These are phyloP conservation scores for Venturia aucupariae DNA, from an alignment of 2,329 filamentous ascomycete species.

Conservation along the genomic window DNA sequence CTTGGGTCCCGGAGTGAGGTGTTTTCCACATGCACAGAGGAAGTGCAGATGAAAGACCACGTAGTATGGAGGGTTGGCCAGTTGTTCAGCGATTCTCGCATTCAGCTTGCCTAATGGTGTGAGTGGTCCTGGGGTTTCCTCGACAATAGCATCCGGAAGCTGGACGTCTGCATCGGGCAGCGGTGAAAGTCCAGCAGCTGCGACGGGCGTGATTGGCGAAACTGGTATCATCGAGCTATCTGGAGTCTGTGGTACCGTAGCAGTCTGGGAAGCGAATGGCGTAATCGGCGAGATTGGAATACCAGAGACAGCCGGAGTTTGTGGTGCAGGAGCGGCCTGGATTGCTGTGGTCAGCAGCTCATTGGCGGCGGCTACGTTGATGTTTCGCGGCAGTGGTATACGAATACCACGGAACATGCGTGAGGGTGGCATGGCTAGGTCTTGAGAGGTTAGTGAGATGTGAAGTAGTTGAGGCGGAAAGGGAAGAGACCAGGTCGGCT, in stretches of 20 bases:
- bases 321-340: neutral
- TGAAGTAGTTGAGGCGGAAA: neutral
- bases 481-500: neutral
- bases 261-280: neutral
- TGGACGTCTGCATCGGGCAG: neutral
- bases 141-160: neutral
- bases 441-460: neutral
- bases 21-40: neutral
- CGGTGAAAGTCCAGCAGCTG: neutral
- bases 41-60: neutral
- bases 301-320: neutral
- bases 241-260: neutral
- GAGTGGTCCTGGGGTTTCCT: neutral
- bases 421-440: neutral
- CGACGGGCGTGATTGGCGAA: neutral
- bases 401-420: neutral
- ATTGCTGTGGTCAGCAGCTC: neutral
- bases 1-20: constrained; percentile 2
- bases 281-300: neutral
- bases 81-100: neutral
- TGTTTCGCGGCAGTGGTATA: neutral
- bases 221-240: neutral
- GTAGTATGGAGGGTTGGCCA: neutral
- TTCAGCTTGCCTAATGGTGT: neutral
- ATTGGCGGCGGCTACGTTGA: neutral